phyloP scores from a whole-genome alignment of 148 eudicot genomes.

The Amaranthus cruentus region DNA sequence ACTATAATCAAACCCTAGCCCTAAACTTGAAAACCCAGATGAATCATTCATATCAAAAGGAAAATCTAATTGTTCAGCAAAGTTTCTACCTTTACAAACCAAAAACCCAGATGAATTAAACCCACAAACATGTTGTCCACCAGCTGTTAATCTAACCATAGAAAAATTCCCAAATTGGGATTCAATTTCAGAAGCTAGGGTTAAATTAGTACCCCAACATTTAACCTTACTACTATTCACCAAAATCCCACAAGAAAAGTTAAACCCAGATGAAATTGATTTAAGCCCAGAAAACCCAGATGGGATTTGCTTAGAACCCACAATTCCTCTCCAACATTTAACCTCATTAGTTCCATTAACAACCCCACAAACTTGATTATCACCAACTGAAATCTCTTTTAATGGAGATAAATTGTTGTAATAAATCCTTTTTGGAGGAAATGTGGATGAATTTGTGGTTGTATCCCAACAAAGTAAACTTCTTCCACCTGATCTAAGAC shows the following conservation, averaged over 20 bases:
- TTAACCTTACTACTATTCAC: slow-evolving; percentile 22
- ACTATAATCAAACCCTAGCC: slow-evolving; percentile 53
- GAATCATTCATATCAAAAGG: slow-evolving; percentile 30
- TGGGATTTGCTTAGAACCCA: slow-evolving; percentile 19
- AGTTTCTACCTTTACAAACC: slow-evolving; percentile 51
- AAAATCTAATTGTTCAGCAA: slow-evolving; percentile 33
- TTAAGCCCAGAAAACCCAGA: slow-evolving; percentile 17
- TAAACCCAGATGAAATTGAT: slow-evolving; percentile 68
- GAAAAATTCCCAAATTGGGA: slow-evolving; percentile 30
- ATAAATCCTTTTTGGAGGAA: slow-evolving; percentile 60
- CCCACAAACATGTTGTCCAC: slow-evolving; percentile 73
- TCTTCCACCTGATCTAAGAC: slow-evolving; percentile 55
- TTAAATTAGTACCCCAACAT: slow-evolving; percentile 67
- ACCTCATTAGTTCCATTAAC: slow-evolving; percentile 29
- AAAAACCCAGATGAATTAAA: slow-evolving; percentile 40
- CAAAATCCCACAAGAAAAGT: slow-evolving; percentile 69
- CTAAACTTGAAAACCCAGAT: slow-evolving; percentile 34
- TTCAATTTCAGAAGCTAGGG: slow-evolving; percentile 33
- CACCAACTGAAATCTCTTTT: slow-evolving; percentile 48
- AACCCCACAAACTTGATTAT: slow-evolving; percentile 54
- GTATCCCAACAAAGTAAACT: slow-evolving; percentile 69
- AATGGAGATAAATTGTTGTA: slow-evolving; percentile 21
- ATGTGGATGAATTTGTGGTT: slow-evolving; percentile 10
- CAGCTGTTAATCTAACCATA: slow-evolving; percentile 50
- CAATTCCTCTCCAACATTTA: slow-evolving; percentile 33